Conservation (phyloP, 2,329 filamentous ascomycete species). For the Pestalotiopsis sp. region DNA sequence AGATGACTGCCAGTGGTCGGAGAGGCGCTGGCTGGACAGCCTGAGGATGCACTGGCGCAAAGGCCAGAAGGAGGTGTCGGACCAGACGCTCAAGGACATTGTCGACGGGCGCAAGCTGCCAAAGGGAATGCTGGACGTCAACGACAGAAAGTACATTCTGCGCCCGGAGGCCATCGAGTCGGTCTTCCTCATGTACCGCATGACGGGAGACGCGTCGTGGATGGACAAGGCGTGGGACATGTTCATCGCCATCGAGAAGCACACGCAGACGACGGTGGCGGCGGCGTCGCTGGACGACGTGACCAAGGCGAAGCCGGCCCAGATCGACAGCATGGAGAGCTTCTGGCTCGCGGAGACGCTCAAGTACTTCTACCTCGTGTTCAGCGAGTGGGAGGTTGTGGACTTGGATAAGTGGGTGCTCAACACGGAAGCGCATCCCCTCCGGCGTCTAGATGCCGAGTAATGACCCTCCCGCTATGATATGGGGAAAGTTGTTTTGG, state of each 20-base stretch:
- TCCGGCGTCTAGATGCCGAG: constrained; percentile 38
- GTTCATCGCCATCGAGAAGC: constrained; percentile 66
- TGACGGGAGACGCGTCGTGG: constrained; percentile 69
- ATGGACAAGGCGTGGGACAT: constrained; percentile 75
- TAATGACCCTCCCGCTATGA: not conserved
- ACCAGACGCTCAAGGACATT: constrained; percentile 30
- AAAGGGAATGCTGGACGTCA: constrained; percentile 57
- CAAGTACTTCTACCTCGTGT: constrained; percentile 69
- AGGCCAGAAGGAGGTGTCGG: constrained; percentile 23
- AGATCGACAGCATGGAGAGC: constrained; percentile 66
- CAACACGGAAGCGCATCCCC: constrained; percentile 59
- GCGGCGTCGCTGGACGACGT: constrained; percentile 71
- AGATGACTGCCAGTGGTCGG: constrained; percentile 34
- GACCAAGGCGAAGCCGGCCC: constrained; percentile 36
- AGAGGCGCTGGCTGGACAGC: constrained; percentile 28
- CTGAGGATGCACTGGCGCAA: constrained; percentile 30
- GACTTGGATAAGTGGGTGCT: constrained; percentile 66
- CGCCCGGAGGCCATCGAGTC: constrained; percentile 81
- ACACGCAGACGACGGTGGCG: constrained; percentile 64
- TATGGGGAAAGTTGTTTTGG: not conserved
- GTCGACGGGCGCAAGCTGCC: constrained; percentile 40
- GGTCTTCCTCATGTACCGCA: constrained; percentile 76
- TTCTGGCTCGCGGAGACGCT: constrained; percentile 74
- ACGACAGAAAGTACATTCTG: constrained; percentile 64
- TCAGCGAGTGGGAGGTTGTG: constrained; percentile 59